Evolutionary conservation across 306 rosid genomes (phyloP).

Genomic region (Fagus sylvatica): DNA sequence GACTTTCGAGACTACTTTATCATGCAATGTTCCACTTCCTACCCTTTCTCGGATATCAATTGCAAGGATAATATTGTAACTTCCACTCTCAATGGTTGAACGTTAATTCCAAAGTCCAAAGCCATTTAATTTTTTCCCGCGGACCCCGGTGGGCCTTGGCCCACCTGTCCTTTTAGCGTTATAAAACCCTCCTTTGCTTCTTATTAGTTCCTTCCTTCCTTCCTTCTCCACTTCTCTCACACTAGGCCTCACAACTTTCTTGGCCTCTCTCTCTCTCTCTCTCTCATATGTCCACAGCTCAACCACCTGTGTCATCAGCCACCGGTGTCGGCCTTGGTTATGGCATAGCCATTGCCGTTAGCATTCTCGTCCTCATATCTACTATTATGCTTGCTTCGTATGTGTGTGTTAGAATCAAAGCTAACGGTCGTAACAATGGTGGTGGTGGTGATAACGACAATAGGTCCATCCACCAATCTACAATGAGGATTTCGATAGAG

Average conservation of each 20-base stretch:
- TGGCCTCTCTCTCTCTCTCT: neutral
- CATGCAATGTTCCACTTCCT: neutral
- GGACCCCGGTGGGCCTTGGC: conserved; percentile 35
- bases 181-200: neutral
- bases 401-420: conserved; percentile 51
- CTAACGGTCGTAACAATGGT: conserved; percentile 12
- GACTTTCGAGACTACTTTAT: neutral
- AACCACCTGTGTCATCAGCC: conserved; percentile 33
- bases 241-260: neutral
- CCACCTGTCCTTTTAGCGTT: conserved; percentile 27
- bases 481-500: neutral
- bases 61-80: neutral
- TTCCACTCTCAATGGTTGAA: neutral
- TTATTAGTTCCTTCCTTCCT: neutral
- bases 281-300: conserved; percentile 43
- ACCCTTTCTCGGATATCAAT: neutral
- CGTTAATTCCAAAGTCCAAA: conserved; percentile 9
- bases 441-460: neutral
- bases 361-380: conserved; percentile 71
- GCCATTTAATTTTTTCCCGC: conserved; percentile 53
- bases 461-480: neutral
- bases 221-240: conserved; percentile 8
- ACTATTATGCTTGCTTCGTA: conserved; percentile 71
- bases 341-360: conserved; percentile 66
- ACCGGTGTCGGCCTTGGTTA: conserved; percentile 66